Base-by-base conservation (phyloP, 1,139 yeast species). In the Candida sp. region DNA sequence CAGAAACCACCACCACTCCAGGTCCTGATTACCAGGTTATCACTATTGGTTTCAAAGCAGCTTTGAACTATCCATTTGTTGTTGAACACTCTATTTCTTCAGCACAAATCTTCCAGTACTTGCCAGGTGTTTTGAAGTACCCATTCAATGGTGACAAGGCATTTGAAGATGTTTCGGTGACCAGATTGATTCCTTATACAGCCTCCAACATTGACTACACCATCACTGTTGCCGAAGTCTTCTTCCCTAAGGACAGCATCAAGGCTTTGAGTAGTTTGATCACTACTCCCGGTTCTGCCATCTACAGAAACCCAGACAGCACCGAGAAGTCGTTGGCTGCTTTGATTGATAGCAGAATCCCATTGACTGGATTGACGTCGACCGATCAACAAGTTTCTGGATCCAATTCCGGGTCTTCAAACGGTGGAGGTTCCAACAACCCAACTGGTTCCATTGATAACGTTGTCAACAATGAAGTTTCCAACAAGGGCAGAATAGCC, bases 171-270 rank as follows among this genome's bases (percentile, higher is more conserved):
- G 80, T 86, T 25, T 64, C 82, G 5, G 90, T 87, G 40, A 72
- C 73, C 54, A 81, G 85, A 67, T 75, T 88, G 60, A 83, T 86
- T 51, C 94, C 96, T 40, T 85, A 80, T 61, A 75, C 84, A 3
- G 80, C 88, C 3, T 57, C 61, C n/a, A 77, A 72, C 42, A 66
- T 75, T 53, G 62, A 69, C 44, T 88, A 88, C 65, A 79, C 88
- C 43, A 86, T 87, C 50, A 85, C 93, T 0, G 88, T 88, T 54
- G 94, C 94, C 17, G 90, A 86, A 65, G 88, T 87, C 49, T 87
- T 85, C 63, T 87, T 86, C 76, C 90, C 90, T 44, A 65, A 71
- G n/a, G 66, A 67, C 11, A 69, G 78, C 12, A 73, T 85, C 17
- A 62, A 63, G 11, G 64, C 72, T 0, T 74, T 88, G 58, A 78